phyloP scores from a whole-genome alignment of 2,329 filamentous ascomycete genomes.

The Fusarium fracticaudum region DNA sequence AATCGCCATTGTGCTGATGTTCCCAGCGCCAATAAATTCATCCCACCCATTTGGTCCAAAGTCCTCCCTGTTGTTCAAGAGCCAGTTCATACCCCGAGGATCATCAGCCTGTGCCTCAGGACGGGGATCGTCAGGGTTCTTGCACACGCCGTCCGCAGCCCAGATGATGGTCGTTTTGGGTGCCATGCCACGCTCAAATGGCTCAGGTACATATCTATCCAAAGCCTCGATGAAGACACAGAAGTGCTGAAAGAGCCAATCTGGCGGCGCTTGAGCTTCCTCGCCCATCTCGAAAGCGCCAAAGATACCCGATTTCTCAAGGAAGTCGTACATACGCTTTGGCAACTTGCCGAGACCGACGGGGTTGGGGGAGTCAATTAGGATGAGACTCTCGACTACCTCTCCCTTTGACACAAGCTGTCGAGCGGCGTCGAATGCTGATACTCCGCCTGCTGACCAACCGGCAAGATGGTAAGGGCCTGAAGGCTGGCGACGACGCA shows the following conservation, averaged over 20 bases:
- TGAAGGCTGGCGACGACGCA: neutral
- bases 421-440: neutral
- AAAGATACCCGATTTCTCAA: neutral
- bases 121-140: neutral
- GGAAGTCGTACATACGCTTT: slow-evolving; percentile 1
- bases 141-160: neutral
- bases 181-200: neutral
- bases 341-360: neutral
- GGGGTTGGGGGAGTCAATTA: neutral
- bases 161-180: neutral
- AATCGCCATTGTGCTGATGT: neutral
- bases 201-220: neutral
- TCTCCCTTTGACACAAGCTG: neutral
- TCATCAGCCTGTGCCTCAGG: neutral
- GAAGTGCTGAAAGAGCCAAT: neutral
- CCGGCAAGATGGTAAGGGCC: neutral
- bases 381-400: neutral
- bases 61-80: neutral
- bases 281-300: neutral
- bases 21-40: neutral
- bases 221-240: neutral
- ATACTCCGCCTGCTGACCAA: neutral
- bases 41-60: neutral
- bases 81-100: neutral
- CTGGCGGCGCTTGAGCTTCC: neutral